These are phyloP conservation scores for Ceratobasidium sp. DNA, from an alignment of 1,284 basidiomycete species.

Conservation along the genomic window DNA sequence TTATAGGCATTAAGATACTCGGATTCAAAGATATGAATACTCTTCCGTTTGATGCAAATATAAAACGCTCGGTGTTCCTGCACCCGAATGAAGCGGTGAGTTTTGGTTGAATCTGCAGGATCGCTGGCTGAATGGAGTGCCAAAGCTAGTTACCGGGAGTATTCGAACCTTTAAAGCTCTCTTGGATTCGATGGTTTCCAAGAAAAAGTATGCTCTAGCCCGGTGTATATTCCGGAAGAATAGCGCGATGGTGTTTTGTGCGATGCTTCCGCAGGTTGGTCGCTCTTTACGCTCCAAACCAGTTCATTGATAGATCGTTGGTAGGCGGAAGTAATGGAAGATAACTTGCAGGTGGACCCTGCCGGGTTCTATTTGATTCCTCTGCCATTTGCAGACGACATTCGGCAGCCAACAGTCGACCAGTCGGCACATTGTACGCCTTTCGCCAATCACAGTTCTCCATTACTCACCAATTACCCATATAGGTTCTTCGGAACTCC, in stretches of 20 bases:
- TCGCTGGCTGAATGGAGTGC: neutral
- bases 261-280: constrained; percentile 85
- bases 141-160: constrained; percentile 84
- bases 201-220: constrained; percentile 84
- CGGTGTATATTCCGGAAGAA: constrained; percentile 78
- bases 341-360: constrained; percentile 79
- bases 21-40: constrained; percentile 87
- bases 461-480: constrained; percentile 19
- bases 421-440: constrained; percentile 66
- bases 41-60: constrained; percentile 85
- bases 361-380: constrained; percentile 93
- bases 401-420: constrained; percentile 77
- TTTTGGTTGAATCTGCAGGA: constrained; percentile 10
- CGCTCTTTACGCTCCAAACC: neutral
- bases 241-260: constrained; percentile 82
- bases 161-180: constrained; percentile 92
- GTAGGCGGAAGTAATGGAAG: constrained; percentile 77
- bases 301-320: neutral
- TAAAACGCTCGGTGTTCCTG: constrained; percentile 92
- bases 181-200: constrained; percentile 83
- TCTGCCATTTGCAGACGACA: constrained; percentile 93
- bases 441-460: too few species aligned
- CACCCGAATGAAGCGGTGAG: constrained; percentile 90
- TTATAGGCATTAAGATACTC: constrained; percentile 81
- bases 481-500: constrained; percentile 74